Conservation (phyloP, 345 rosid genomes). For the Boechera retrofracta region DNA sequence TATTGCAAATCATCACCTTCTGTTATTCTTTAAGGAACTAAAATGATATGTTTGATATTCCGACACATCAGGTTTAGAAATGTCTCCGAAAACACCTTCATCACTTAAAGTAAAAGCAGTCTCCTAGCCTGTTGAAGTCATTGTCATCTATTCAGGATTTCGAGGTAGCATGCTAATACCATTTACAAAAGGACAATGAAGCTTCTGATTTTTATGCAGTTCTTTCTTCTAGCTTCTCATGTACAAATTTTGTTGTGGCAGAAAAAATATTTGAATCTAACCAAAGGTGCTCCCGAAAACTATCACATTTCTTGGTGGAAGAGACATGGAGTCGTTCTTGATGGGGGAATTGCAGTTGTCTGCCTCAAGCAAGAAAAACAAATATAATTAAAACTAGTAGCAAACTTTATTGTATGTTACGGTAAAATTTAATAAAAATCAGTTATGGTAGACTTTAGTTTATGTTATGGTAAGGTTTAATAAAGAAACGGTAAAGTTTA, state of each 20-base stretch:
- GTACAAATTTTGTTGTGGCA: slow-evolving; percentile 52
- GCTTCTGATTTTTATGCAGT: slow-evolving; percentile 12
- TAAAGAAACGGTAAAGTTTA: too few relatives aligned
- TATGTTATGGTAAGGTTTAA: too few relatives aligned
- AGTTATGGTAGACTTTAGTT: too few relatives aligned
- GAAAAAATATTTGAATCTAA: slow-evolving; percentile 85
- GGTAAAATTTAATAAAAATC: too few relatives aligned
- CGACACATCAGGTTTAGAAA: too few relatives aligned
- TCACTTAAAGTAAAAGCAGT: background rate
- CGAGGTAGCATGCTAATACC: slow-evolving; percentile 63
- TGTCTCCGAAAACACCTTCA: too few relatives aligned
- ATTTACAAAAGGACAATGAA: slow-evolving; percentile 16
- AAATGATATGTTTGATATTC: too few relatives aligned
- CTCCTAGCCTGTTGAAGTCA: slow-evolving; percentile 57
- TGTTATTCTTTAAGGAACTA: too few relatives aligned
- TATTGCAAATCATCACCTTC: too few relatives aligned
- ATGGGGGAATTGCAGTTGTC: slow-evolving; percentile 96
- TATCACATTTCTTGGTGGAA: slow-evolving; percentile 99
- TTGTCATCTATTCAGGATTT: slow-evolving; percentile 82
- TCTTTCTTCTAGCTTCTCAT: slow-evolving; percentile 23
- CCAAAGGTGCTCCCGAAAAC: slow-evolving; percentile 97
- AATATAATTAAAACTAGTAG: too few relatives aligned
- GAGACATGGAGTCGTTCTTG: slow-evolving; percentile 97
- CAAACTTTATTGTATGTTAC: too few relatives aligned
- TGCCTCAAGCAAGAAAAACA: slow-evolving; percentile 60